Evolutionary conservation across 495 filamentous ascomycete species (phyloP).

Genomic region (Collariella sp.): DNA sequence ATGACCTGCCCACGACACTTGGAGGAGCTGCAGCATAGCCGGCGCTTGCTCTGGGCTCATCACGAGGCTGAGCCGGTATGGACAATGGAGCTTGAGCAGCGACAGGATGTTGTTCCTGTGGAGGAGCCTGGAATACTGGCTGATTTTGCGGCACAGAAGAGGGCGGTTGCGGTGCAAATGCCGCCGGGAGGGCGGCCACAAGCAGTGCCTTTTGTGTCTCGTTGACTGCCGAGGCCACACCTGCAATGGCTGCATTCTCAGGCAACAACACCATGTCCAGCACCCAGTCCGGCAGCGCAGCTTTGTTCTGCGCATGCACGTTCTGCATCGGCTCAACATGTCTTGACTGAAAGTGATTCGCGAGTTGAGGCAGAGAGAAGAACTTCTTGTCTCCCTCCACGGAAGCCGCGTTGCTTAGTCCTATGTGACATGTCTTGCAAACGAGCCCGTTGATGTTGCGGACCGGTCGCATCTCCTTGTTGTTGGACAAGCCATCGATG

Average conservation of each 20-base stretch:
- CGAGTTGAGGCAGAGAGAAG: slow-evolving; percentile 52
- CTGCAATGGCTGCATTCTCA: slow-evolving; percentile 40
- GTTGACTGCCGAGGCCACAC: slow-evolving; percentile 34
- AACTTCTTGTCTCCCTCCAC: slow-evolving; percentile 39
- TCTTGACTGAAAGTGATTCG: slow-evolving; percentile 57
- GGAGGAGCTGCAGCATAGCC: too few species aligned
- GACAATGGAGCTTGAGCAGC: neutral
- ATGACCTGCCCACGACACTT: neutral
- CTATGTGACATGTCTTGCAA: slow-evolving; percentile 51
- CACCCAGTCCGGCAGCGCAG: slow-evolving; percentile 49
- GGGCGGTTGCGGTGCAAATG: slow-evolving; percentile 11
- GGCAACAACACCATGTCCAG: slow-evolving; percentile 64
- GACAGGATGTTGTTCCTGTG: neutral
- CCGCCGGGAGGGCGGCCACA: slow-evolving; percentile 47
- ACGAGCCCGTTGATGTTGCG: slow-evolving; percentile 55
- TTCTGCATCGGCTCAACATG: slow-evolving; percentile 40
- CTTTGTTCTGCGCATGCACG: slow-evolving; percentile 9
- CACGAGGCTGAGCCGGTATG: neutral
- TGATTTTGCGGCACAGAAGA: neutral
- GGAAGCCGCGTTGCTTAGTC: slow-evolving; percentile 26
- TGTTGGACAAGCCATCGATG: slow-evolving; percentile 55
- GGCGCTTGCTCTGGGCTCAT: neutral
- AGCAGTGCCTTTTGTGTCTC: slow-evolving; percentile 52
- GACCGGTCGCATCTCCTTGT: slow-evolving; percentile 57
- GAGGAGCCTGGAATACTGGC: neutral